These are phyloP conservation scores for Fusarium cicatricum DNA, from an alignment of 2,329 filamentous ascomycete genomes.

Conservation along the genomic window DNA sequence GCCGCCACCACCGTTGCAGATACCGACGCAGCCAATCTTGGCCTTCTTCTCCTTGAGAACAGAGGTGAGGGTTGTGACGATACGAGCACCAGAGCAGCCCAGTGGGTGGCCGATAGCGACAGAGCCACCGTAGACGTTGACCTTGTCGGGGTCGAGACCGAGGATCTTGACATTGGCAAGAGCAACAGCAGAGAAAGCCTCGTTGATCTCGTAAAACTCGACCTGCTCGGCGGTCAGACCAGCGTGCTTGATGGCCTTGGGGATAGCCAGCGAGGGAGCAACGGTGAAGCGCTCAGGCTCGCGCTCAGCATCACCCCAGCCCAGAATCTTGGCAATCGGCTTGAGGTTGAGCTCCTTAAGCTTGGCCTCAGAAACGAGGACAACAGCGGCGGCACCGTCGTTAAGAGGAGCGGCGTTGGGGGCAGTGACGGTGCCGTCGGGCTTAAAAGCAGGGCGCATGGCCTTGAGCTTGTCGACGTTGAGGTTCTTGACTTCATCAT, in stretches of 20 bases:
- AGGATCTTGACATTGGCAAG: slow-evolving; percentile 96
- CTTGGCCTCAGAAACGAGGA: slow-evolving; percentile 93
- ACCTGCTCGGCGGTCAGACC: slow-evolving; percentile 79
- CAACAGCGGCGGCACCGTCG: slow-evolving; percentile 90
- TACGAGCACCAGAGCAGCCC: slow-evolving; percentile 91
- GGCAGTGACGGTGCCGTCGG: slow-evolving; percentile 90
- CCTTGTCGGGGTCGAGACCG: slow-evolving; percentile 79
- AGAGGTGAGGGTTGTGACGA: slow-evolving; percentile 87
- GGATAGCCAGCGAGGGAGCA: slow-evolving; percentile 90
- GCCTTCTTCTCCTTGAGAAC: slow-evolving; percentile 90
- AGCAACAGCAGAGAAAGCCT: slow-evolving; percentile 97
- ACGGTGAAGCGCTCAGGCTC: slow-evolving; percentile 96
- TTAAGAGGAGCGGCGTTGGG: slow-evolving; percentile 97
- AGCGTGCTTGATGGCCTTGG: slow-evolving; percentile 96
- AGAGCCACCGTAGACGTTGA: slow-evolving; percentile 94
- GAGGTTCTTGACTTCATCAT: slow-evolving; percentile 97
- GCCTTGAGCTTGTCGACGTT: slow-evolving; percentile 83
- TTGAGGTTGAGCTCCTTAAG: slow-evolving; percentile 91
- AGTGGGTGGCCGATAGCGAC: slow-evolving; percentile 96
- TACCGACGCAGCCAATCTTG: slow-evolving; percentile 92
- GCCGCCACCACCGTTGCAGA: slow-evolving; percentile 98
- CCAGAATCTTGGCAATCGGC: slow-evolving; percentile 94
- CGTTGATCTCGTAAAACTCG: slow-evolving; percentile 98
- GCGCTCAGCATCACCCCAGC: slow-evolving; percentile 94
- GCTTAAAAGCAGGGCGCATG: slow-evolving; percentile 84